Evolutionary conservation across 257 asterid species (phyloP).

Genomic region (Prunella vulgaris): DNA sequence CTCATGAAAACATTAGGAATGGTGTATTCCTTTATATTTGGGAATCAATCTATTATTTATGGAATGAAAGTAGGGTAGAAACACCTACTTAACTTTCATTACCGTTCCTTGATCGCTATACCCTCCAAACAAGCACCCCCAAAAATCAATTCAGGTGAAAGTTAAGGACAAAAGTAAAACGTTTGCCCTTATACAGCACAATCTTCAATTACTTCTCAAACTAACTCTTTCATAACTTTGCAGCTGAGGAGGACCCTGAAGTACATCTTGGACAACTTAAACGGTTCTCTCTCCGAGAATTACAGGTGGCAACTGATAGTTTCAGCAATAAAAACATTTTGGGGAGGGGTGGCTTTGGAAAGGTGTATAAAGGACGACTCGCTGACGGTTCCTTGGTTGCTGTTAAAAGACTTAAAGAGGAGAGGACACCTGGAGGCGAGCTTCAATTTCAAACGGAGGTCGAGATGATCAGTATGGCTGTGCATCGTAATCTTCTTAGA

Average conservation of each 20-base stretch:
- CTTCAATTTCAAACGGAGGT: conserved; percentile 53
- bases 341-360: conserved; percentile 53
- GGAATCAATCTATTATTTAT: too few species aligned
- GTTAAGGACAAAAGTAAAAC: neutral
- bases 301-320: conserved; percentile 54
- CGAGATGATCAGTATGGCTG: conserved; percentile 56
- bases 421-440: conserved; percentile 55
- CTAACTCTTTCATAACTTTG: conserved; percentile 9
- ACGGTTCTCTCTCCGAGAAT: conserved; percentile 48
- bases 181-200: neutral
- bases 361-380: conserved; percentile 49
- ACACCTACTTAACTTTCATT: too few species aligned
- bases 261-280: conserved; percentile 57
- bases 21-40: too few species aligned
- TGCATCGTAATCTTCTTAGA: conserved; percentile 54
- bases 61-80: too few species aligned
- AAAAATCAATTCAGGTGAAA: neutral
- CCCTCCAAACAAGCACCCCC: too few species aligned
- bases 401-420: conserved; percentile 51
- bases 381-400: conserved; percentile 50
- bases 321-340: conserved; percentile 48
- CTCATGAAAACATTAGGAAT: too few species aligned
- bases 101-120: too few species aligned
- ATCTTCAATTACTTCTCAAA: neutral
- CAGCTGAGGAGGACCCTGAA: conserved; percentile 59